phyloP scores from a whole-genome alignment of 768 basidiomycete species.

The Suillus clintonianus region DNA sequence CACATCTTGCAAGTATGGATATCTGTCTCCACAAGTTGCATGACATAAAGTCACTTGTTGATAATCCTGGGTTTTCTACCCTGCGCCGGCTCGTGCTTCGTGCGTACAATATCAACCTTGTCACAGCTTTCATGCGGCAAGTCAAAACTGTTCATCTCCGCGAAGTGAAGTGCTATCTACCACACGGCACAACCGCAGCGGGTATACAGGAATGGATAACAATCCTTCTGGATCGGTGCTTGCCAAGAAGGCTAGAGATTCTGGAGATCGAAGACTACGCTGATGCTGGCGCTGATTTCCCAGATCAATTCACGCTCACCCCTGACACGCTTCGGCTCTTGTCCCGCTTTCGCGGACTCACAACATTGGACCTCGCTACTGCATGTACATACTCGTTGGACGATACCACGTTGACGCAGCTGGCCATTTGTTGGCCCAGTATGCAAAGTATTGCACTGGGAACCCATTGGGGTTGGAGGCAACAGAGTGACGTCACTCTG shows the following conservation, averaged over 20 bases:
- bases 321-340: constrained; percentile 3
- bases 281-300: neutral
- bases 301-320: neutral
- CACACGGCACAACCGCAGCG: neutral
- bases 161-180: constrained; percentile 1
- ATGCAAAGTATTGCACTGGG: constrained; percentile 5
- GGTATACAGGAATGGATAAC: constrained; percentile 3
- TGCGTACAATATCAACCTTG: neutral
- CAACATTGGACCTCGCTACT: constrained; percentile 1
- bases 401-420: constrained; percentile 7
- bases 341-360: constrained; percentile 2
- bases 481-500: constrained; percentile 2
- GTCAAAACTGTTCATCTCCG: neutral
- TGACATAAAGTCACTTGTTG: constrained; percentile 1
- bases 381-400: constrained; percentile 5
- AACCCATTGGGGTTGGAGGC: constrained; percentile 6
- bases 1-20: constrained; percentile 4
- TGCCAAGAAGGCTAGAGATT: constrained; percentile 1
- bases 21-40: constrained; percentile 4
- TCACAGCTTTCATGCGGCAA: constrained; percentile 2
- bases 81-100: constrained; percentile 3
- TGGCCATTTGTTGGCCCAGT: constrained; percentile 6
- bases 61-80: constrained; percentile 2
- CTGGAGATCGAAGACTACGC: constrained; percentile 2
- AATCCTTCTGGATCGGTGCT: neutral